A percentile compares a stretch with the other conserved stretches of the same genome.
Evolutionary conservation across 1,284 basidiomycete species (phyloP).

Genomic region (Bothia castanella): DNA sequence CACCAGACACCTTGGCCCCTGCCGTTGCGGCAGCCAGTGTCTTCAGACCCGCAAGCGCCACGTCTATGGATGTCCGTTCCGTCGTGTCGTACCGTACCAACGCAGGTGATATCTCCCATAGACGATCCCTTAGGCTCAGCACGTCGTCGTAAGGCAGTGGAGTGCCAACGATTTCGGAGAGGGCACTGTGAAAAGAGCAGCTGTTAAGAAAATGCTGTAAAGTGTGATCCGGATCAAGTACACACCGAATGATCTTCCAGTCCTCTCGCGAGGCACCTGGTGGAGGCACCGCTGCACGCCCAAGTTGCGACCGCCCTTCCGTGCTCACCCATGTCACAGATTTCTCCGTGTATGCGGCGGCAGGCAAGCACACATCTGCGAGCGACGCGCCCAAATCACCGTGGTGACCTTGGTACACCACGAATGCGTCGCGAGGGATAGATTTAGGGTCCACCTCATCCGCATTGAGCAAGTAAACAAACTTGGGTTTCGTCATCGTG

Average conservation of each 20-base stretch:
- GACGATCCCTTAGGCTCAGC: conserved; percentile 82
- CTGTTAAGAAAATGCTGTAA: background rate
- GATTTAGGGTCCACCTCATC: conserved; percentile 89
- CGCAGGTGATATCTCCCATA: conserved; percentile 96
- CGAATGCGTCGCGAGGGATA: conserved; percentile 94
- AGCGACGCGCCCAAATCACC: conserved; percentile 96
- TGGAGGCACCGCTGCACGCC: conserved; percentile 90
- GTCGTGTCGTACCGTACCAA: conserved; percentile 84
- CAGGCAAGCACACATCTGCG: conserved; percentile 94
- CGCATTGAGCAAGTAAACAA: conserved; percentile 95
- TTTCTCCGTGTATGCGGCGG: conserved; percentile 96
- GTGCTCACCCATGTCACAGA: conserved; percentile 94
- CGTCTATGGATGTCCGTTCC: conserved; percentile 74
- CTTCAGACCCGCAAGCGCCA: conserved; percentile 71
- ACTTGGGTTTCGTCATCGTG: conserved; percentile 80
- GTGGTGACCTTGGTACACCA: conserved; percentile 99
- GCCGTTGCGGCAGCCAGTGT: conserved; percentile 51
- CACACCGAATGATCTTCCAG: conserved; percentile 95
- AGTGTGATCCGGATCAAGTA: background rate
- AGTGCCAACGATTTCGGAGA: conserved; percentile 83
- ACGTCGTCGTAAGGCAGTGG: conserved; percentile 92
- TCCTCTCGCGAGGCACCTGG: conserved; percentile 95
- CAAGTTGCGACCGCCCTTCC: conserved; percentile 90
- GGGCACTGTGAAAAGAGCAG: conserved; percentile 60
- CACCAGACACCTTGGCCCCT: conserved; percentile 55